Conservation (phyloP, 495 filamentous ascomycete genomes). For the Talaromyces trachyspermus region DNA sequence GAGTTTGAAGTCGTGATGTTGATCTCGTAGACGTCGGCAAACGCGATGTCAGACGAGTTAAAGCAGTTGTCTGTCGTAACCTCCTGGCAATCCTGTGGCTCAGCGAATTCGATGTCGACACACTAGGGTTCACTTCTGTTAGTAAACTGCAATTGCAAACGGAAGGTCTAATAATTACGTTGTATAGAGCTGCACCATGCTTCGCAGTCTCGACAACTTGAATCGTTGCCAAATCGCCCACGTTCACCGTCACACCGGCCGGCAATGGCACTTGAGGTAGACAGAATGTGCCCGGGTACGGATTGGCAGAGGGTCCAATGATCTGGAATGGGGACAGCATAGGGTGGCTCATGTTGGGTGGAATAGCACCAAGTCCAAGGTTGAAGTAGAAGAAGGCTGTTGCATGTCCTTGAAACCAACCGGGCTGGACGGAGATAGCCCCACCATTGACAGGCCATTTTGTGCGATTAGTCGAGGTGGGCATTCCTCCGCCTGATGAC, state of each 20-base stretch:
- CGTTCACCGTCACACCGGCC: constrained; percentile 57
- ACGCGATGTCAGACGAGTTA: constrained; percentile 67
- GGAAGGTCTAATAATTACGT: constrained; percentile 51
- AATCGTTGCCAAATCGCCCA: constrained; percentile 88
- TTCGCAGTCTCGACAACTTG: constrained; percentile 85
- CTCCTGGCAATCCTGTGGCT: constrained; percentile 60
- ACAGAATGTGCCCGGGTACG: constrained; percentile 83
- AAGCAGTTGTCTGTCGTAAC: constrained; percentile 78
- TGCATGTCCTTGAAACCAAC: constrained; percentile 90
- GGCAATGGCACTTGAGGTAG: constrained; percentile 87
- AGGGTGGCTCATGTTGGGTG: constrained; percentile 80
- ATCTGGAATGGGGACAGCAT: constrained; percentile 85
- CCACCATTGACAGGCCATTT: constrained; percentile 87
- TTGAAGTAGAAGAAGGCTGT: constrained; percentile 90
- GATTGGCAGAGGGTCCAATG: constrained; percentile 68
- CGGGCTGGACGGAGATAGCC: constrained; percentile 77
- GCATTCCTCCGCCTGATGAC: constrained; percentile 73
- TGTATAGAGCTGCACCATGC: constrained; percentile 86
- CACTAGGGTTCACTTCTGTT: constrained; percentile 52
- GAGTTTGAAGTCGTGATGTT: constrained; percentile 1
- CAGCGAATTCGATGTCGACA: constrained; percentile 80
- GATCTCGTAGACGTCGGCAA: constrained; percentile 59
- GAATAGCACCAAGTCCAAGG: constrained; percentile 75
- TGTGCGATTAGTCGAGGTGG: constrained; percentile 72
- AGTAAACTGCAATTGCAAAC: background rate